Evolutionary conservation across 2,329 filamentous ascomycete species (phyloP).

Genomic region (Diaporthe citriasiana): DNA sequence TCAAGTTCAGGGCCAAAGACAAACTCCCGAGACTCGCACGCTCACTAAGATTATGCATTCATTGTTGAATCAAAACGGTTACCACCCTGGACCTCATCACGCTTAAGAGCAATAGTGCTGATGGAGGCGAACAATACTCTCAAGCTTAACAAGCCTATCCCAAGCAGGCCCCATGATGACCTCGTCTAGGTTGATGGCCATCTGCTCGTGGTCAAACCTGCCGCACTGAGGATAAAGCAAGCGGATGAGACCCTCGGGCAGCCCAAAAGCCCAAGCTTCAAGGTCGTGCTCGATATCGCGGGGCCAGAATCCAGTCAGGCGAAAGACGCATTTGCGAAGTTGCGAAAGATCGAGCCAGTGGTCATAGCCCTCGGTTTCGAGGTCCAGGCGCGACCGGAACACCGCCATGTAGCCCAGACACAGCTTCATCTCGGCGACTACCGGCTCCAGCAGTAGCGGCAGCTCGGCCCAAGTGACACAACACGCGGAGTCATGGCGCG

Average conservation of each 20-base stretch:
- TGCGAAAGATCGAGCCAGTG: conserved; percentile 3
- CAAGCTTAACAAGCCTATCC: background rate
- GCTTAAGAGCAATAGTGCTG: background rate
- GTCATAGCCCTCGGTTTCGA: background rate
- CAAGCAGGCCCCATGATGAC: background rate
- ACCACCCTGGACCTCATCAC: background rate
- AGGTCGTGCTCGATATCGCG: background rate
- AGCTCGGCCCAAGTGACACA: background rate
- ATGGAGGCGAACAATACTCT: background rate
- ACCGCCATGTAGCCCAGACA: conserved; percentile 9
- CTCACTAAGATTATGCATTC: background rate
- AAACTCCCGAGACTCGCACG: background rate
- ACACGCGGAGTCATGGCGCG: background rate
- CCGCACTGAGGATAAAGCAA: conserved; percentile 17
- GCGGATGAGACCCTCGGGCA: background rate
- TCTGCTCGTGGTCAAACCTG: background rate
- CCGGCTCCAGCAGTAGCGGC: background rate
- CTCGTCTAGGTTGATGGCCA: conserved; percentile 16
- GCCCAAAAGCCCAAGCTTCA: background rate
- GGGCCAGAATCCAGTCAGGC: conserved; percentile 1
- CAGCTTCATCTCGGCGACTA: background rate
- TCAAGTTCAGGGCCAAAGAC: background rate
- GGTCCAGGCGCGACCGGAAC: background rate
- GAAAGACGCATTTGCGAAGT: background rate
- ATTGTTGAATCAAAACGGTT: background rate